phyloP scores from a whole-genome alignment of 768 basidiomycete genomes.

The Kwoniella shandongensis region DNA sequence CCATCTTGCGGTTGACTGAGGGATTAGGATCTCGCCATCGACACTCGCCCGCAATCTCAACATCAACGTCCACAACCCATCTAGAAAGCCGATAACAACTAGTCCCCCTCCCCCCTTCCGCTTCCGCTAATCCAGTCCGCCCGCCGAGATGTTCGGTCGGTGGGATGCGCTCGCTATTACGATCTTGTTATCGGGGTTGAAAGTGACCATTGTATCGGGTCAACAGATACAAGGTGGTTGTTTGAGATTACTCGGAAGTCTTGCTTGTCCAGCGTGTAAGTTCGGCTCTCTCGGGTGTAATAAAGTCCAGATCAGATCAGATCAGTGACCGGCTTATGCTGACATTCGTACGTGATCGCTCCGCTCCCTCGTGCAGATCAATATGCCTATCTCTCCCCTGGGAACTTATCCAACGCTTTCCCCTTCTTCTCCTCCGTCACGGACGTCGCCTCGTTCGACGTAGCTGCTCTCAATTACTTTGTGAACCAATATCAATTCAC shows the following conservation, averaged over 20 bases:
- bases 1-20: no score
- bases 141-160: no score
- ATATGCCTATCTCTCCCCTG: conserved; percentile 46
- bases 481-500: conserved; percentile 43
- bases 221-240: conserved; percentile 31
- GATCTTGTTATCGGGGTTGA: background rate
- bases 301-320: no score
- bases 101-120: no score
- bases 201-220: conserved; percentile 1
- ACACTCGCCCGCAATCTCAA: no score
- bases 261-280: conserved; percentile 47
- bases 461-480: conserved; percentile 47
- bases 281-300: background rate
- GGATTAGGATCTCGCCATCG: no score
- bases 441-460: conserved; percentile 44
- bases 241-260: conserved; percentile 40
- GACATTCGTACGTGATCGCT: background rate
- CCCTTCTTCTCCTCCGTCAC: conserved; percentile 46
- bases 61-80: no score
- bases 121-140: no score
- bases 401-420: conserved; percentile 48
- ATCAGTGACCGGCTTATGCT: background rate
- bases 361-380: conserved; percentile 1
- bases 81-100: no score
- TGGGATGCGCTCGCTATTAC: no score